phyloP scores from a whole-genome alignment of 192 early-diverging fungal species.

The Funneliformis geosporum region DNA sequence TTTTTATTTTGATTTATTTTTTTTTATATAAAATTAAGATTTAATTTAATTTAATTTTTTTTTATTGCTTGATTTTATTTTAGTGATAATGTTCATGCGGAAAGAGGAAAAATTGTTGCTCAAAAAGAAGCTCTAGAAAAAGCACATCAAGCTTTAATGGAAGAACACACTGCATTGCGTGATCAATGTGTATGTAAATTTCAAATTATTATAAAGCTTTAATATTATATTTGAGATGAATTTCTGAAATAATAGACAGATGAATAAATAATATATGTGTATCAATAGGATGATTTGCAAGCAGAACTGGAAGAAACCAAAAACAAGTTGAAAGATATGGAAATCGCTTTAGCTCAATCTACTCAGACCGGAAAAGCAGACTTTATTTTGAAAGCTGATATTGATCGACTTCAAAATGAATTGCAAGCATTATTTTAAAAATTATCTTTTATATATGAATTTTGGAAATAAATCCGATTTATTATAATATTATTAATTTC shows the following conservation, averaged over 20 bases:
- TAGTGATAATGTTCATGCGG: conserved; percentile 27
- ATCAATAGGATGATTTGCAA: conserved; percentile 70
- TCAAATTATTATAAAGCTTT: background rate
- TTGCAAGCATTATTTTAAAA: conserved; percentile 55
- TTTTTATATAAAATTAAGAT: conserved; percentile 29
- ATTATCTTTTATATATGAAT: background rate
- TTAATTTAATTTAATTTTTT: background rate
- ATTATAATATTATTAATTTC: background rate
- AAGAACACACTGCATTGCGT: conserved; percentile 55
- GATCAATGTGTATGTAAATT: conserved; percentile 39
- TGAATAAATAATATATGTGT: background rate
- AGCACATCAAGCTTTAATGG: conserved; percentile 46
- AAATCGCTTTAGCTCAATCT: conserved; percentile 67
- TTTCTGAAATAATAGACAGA: background rate
- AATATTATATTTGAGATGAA: background rate
- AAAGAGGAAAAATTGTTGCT: conserved; percentile 47
- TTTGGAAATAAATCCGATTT: background rate
- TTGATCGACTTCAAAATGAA: conserved; percentile 81
- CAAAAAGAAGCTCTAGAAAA: conserved; percentile 68
- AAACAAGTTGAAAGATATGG: conserved; percentile 75
- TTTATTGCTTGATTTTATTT: background rate
- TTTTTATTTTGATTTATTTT: background rate
- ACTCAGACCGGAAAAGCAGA: conserved; percentile 79
- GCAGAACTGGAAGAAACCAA: conserved; percentile 73
- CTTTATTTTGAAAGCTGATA: conserved; percentile 83